Base-by-base conservation (phyloP, 768 basidiomycete genomes). In the Lentinus tigrinus region DNA sequence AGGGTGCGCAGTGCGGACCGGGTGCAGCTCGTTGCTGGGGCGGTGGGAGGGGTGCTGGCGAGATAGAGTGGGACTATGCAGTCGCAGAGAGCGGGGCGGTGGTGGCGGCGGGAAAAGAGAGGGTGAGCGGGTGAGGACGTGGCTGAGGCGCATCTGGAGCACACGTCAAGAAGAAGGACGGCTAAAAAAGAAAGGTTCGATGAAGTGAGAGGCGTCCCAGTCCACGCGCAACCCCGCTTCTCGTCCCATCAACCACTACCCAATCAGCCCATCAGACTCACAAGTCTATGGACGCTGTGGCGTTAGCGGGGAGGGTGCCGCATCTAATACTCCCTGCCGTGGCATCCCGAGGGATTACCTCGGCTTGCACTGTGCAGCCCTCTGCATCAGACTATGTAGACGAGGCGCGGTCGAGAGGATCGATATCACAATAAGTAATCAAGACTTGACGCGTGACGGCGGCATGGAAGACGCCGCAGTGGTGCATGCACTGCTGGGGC, bases 231-330 rank as follows among this genome's bases (percentile, higher is more conserved):
- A 9, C 59, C 24, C 42, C 37, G 53, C 63, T 63, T 63, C 58
- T 60, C 58, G 63, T 46, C 55, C 56, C 63, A 63, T 63, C 63
- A 63, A 46, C 37, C 27, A 47, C 47, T 63, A 58, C 48, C 55
- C 55, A 59, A 57, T 58, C 59, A 60, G 42, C 60, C 58, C 55
- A 61, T 61, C 60, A 61, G 51, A 61, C 60, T 44, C 60, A 46
- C 55, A 52, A 43, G 52, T 54, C 44, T 46, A 58, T 52, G 58
- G 46, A 14, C 53, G 44, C 58, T 56, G 59, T 52, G 59, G 59
- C 59, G 59, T 61, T 61, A 61, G 54, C 54, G 54, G 54, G 59
- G 59, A 31, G 31, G 27, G 42, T 37, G 56, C 24, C 47, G 56
- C 43, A 52, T 52, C 56, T 48, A 27, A 40, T 19, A 27, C 57